Base-by-base conservation (phyloP, 169 alveolate species). In the Eimeria necatrix region DNA sequence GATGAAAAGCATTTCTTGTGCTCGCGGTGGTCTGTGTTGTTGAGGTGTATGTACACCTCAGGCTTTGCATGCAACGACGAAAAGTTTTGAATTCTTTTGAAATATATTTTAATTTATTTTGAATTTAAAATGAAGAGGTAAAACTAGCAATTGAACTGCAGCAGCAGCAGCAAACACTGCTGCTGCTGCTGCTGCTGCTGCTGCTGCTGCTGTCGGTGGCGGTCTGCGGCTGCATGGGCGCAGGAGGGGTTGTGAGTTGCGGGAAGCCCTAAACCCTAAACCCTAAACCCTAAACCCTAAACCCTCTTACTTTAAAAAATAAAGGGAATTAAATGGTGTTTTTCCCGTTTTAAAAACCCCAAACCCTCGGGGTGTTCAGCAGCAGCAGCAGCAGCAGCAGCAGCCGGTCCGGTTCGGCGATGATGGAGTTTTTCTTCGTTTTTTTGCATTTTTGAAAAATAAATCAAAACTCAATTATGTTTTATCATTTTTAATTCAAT, bases 191-290 rank as follows among this genome's bases (percentile, higher is more conserved):
- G 83, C 56, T 71, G 83, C 83, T 26, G 83, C 83, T 71, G 12
- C 83, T 12, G 83, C 32, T 71, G 83, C 83, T 71, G 83, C 83
- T 71, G 83, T 48, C 22, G 51, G 51, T 71, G 83, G 51, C 22
- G 83, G 59, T 16, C 61, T 20, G 22, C 18, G 73, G 73, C 6
- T 4, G 73, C 24, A 61, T 20, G 73, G 73, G 73, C 73, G 32
- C 73, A 20, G n/a, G 73, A 24, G 73, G 73, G 32, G 32, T 24
- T 24, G 6, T 4, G 73, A 12, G 73, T 20, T 24, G 32, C 73
- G 6, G 6, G 18, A 24, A 10, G 6, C 73, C 73, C 73, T 12
- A 24, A 61, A 6, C 73, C 73, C n/a, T 20, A 20, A 7, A 26
- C 73, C 12, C 32, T 26, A 7, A 61, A 26, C 12, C n/a, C 73